Evolutionary conservation across 352 stramenopile species (phyloP).

Genomic region (Pythium guiyangense): DNA sequence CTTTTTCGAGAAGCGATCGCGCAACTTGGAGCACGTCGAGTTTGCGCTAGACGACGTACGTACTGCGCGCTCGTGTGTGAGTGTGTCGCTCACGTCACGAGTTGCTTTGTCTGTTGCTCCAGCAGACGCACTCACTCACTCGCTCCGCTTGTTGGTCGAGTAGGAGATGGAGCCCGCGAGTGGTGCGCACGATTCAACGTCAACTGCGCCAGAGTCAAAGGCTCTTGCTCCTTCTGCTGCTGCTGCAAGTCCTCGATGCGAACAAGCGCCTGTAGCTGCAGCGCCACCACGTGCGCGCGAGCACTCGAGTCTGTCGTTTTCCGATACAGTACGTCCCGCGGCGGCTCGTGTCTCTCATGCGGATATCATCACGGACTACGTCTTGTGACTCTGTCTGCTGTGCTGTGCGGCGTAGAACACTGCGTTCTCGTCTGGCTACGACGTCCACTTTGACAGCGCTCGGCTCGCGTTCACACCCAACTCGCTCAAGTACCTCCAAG

Average conservation of each 20-base stretch:
- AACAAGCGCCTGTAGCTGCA: not conserved
- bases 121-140: too few species aligned
- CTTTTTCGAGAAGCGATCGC: constrained; percentile 71
- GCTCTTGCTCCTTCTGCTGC: too few species aligned
- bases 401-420: constrained; percentile 35
- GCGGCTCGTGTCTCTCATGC: not conserved
- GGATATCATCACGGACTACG: too few species aligned
- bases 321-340: constrained; percentile 21
- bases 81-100: too few species aligned
- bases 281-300: constrained; percentile 1
- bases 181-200: too few species aligned
- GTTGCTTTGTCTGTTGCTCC: too few species aligned
- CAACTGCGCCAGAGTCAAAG: not conserved
- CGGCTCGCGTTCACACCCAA: constrained; percentile 60
- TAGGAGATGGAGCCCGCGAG: too few species aligned
- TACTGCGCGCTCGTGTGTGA: too few species aligned
- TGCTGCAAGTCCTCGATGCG: not conserved
- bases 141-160: too few species aligned
- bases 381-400: not conserved
- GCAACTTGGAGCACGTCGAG: constrained; percentile 64
- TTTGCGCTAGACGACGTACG: constrained; percentile 31
- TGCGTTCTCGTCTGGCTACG: constrained; percentile 57
- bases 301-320: constrained; percentile 20
- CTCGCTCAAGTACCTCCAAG: constrained; percentile 67
- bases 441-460: constrained; percentile 57